phyloP scores from a whole-genome alignment of 2,329 filamentous ascomycete genomes.

The Colletotrichum limetticola region DNA sequence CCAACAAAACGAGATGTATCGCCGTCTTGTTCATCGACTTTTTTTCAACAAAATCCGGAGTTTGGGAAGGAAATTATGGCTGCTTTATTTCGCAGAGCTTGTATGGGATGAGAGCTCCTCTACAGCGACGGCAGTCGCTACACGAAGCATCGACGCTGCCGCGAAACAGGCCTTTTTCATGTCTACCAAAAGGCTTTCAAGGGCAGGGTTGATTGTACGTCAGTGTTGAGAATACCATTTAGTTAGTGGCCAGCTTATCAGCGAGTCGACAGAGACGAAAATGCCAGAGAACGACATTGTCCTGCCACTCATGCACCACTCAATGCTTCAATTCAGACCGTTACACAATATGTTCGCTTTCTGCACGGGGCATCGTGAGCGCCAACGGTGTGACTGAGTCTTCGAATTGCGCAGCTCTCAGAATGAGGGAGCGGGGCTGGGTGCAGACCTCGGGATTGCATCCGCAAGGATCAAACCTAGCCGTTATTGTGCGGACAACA shows the following conservation, averaged over 20 bases:
- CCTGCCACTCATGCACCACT: not conserved
- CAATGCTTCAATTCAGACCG: not conserved
- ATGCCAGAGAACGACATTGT: slow-evolving; percentile 12
- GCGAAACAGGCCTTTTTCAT: slow-evolving; percentile 4
- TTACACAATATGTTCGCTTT: not conserved
- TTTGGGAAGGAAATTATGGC: slow-evolving; percentile 20
- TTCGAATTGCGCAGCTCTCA: not conserved
- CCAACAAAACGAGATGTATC: not conserved
- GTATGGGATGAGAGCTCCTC: slow-evolving; percentile 17
- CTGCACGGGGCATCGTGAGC: not conserved
- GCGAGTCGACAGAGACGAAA: slow-evolving; percentile 20
- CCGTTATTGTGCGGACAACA: not conserved
- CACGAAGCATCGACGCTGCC: slow-evolving; percentile 17
- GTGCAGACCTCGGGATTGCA: not conserved
- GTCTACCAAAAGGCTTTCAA: slow-evolving; percentile 3
- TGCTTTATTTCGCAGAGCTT: not conserved
- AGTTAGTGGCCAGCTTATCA: slow-evolving; percentile 26
- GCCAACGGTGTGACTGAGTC: not conserved
- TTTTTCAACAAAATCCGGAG: slow-evolving; percentile 26
- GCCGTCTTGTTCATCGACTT: not conserved
- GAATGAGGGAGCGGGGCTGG: not conserved
- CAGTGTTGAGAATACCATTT: slow-evolving; percentile 32
- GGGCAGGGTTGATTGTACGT: slow-evolving; percentile 21
- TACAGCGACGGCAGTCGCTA: not conserved
- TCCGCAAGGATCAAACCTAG: slow-evolving; percentile 8